Percentiles rank a stretch among this genome's conserved stretches.
These are phyloP conservation scores for Incumbomyces lentus DNA, from an alignment of 2,329 filamentous ascomycete species.

Conservation along the genomic window DNA sequence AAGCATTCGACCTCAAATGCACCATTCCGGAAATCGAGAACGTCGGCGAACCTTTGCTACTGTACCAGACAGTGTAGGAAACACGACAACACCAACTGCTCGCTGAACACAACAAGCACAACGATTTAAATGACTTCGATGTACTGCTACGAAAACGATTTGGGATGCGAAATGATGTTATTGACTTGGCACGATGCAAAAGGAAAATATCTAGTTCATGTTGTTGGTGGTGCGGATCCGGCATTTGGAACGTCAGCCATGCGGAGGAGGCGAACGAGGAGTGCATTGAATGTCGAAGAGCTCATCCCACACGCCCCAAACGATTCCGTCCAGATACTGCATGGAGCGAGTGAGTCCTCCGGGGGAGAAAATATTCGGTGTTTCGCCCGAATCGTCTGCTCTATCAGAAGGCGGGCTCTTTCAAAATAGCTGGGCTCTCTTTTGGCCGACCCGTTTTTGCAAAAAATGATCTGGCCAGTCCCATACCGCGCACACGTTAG, in stretches of 20 bases:
- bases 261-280: neutral
- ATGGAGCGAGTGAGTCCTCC: too few relatives aligned
- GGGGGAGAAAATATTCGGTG: too few relatives aligned
- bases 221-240: neutral
- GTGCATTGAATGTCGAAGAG: neutral
- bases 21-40: conserved; percentile 99
- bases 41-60: conserved; percentile 83
- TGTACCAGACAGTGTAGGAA: conserved; percentile 58
- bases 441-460: too few relatives aligned
- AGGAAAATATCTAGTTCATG: neutral
- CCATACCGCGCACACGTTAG: too few relatives aligned
- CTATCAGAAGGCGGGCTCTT: too few relatives aligned
- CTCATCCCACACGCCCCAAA: too few relatives aligned
- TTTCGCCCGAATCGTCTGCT: too few relatives aligned
- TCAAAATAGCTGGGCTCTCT: too few relatives aligned
- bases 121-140: conserved; percentile 5
- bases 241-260: neutral
- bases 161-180: conserved; percentile 1
- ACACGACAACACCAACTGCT: neutral
- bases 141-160: conserved; percentile 4
- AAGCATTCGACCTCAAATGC: conserved; percentile 97
- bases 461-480: too few relatives aligned
- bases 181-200: neutral
- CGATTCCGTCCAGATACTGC: too few relatives aligned
- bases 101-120: conserved; percentile 3